Evolutionary conservation across 768 basidiomycete species (phyloP).

Genomic region (button mushroom (Agaricus bisporus)): DNA sequence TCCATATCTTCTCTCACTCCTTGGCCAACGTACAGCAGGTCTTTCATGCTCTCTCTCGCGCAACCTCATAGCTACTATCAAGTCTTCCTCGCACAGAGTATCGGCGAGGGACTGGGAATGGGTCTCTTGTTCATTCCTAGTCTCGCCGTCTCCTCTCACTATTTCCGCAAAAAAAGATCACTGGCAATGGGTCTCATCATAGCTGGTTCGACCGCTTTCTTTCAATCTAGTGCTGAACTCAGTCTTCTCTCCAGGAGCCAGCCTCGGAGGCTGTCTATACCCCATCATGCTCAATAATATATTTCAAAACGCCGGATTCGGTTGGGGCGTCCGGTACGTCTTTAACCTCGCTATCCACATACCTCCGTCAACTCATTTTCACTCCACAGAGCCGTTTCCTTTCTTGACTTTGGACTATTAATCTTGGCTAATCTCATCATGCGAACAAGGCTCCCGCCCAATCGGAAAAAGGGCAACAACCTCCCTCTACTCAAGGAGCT

Average conservation of each 20-base stretch:
- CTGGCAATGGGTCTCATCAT: slow-evolving; percentile 53
- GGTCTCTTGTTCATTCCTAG: slow-evolving; percentile 51
- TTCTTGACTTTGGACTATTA: slow-evolving; percentile 39
- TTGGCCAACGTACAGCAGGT: slow-evolving; percentile 17
- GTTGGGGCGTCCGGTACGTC: slow-evolving; percentile 35
- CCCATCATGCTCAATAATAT: slow-evolving; percentile 49
- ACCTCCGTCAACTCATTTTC: neutral
- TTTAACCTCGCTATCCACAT: slow-evolving; percentile 13
- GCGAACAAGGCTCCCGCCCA: slow-evolving; percentile 33
- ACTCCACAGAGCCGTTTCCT: slow-evolving; percentile 33
- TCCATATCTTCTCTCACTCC: neutral
- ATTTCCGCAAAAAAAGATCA: slow-evolving; percentile 41
- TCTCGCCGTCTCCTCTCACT: slow-evolving; percentile 46
- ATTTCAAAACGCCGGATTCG: slow-evolving; percentile 30
- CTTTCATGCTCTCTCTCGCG: slow-evolving; percentile 45
- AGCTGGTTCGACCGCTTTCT: slow-evolving; percentile 26
- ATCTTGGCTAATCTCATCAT: slow-evolving; percentile 36
- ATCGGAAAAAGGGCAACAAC: slow-evolving; percentile 17
- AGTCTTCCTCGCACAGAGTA: slow-evolving; percentile 47
- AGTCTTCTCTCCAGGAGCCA: slow-evolving; percentile 27
- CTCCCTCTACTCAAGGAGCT: slow-evolving; percentile 26
- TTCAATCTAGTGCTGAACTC: neutral
- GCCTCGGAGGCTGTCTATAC: slow-evolving; percentile 44
- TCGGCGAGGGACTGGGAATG: slow-evolving; percentile 51
- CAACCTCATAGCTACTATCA: slow-evolving; percentile 46